Evolutionary conservation across 768 basidiomycete species (phyloP).

Genomic region (Paxillus ammoniavirescens): DNA sequence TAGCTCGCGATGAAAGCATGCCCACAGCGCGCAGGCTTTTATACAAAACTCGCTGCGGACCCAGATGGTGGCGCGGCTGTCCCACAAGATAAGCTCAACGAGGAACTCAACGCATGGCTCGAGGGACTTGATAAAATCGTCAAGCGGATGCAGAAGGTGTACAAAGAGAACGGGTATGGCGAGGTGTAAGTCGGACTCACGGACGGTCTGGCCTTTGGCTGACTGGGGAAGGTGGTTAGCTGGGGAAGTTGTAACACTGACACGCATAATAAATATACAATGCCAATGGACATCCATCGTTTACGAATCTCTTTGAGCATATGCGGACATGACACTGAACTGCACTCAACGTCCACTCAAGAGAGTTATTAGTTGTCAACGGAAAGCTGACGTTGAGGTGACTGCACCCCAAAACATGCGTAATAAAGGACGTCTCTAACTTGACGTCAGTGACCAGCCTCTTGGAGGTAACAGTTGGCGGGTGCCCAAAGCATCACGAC

Average conservation of each 20-base stretch:
- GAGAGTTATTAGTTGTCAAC: no score
- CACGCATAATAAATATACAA: no score
- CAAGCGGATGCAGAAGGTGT: conserved; percentile 47
- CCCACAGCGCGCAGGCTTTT: conserved; percentile 62
- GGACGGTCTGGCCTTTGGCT: no score
- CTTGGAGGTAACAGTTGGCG: background rate
- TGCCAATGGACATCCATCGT: no score
- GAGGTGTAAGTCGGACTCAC: conserved; percentile 24
- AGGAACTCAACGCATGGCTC: conserved; percentile 60
- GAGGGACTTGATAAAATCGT: conserved; percentile 54
- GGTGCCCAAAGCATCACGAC: background rate
- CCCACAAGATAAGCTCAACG: conserved; percentile 51
- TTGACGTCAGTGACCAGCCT: background rate
- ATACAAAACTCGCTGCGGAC: conserved; percentile 55
- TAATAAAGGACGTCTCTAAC: background rate
- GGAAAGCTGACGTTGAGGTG: no score
- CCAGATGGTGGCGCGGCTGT: conserved; percentile 48
- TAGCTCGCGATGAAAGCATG: conserved; percentile 59
- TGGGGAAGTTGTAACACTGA: no score
- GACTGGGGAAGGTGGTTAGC: no score
- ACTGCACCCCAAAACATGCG: no score
- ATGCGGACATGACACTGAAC: no score
- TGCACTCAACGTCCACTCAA: no score
- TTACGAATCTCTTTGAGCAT: no score
- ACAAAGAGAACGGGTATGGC: conserved; percentile 55